phyloP scores from a whole-genome alignment of 2,329 filamentous ascomycete species.

The Ophiostoma ulmi region DNA sequence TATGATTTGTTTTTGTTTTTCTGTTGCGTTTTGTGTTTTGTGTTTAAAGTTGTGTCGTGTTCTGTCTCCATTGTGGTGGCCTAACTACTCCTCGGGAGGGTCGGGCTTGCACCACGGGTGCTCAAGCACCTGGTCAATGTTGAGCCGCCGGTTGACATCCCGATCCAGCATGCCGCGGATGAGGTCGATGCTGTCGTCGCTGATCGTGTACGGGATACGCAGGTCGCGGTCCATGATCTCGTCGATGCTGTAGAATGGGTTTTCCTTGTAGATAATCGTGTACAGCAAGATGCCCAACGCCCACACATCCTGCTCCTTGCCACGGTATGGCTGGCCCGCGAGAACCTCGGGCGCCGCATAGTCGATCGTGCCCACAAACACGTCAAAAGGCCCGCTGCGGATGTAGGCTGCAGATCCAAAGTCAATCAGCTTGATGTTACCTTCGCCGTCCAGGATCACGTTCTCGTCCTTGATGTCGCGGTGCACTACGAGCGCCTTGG shows the following conservation, averaged over 20 bases:
- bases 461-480: conserved; percentile 99
- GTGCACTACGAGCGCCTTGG: conserved; percentile 85
- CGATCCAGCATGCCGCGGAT: conserved; percentile 89
- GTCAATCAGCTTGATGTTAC: conserved; percentile 93
- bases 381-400: conserved; percentile 96
- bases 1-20: not conserved
- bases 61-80: too few species aligned
- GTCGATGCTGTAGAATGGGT: conserved; percentile 97
- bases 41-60: too few species aligned
- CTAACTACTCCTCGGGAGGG: not conserved
- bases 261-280: conserved; percentile 99
- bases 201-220: conserved; percentile 80
- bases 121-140: conserved; percentile 81
- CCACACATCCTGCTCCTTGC: conserved; percentile 98
- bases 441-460: conserved; percentile 90
- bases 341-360: conserved; percentile 98
- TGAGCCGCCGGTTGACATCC: conserved; percentile 73
- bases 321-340: conserved; percentile 83
- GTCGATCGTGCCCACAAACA: conserved; percentile 98
- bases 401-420: conserved; percentile 98
- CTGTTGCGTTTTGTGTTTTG: too few species aligned
- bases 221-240: conserved; percentile 98
- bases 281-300: conserved; percentile 94
- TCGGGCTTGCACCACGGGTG: conserved; percentile 67
- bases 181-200: conserved; percentile 87